Base-by-base conservation (phyloP, 2,329 filamentous ascomycete genomes). In the Neocucurbitaria cava region DNA sequence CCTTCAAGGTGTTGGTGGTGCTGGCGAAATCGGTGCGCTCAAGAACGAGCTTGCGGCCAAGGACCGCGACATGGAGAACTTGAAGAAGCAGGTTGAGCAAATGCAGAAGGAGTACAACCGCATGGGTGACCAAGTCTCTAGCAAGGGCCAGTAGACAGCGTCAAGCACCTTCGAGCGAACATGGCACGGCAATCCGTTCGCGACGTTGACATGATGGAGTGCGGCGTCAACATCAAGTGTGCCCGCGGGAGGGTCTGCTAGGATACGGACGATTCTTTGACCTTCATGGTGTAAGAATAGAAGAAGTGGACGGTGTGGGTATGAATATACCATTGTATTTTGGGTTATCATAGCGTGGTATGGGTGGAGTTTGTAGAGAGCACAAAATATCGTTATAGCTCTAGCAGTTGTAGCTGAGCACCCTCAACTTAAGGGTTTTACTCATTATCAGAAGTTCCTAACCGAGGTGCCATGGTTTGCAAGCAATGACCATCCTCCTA, bases 71-170 rank as follows among this genome's bases (percentile, higher is more conserved):
- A 86, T 97, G 65, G 86, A 89, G 78, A 91, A 86, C 52, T 82
- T 98, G 68, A 96, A 96, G 89, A 96, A 96, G 84, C 95, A 99
- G 85, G 86, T 88, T 59, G 86, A 90, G 74, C 90, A 90, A 46
- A 83, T 98, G 56, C 87, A 87, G 76, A 85, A 87, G 73, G 93
- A 96, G 82, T 98, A 97, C 79, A 86, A 91, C 75, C 87, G 88
- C 65, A 83, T 98, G 68, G 88, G 91, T 61, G 93, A 98, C 73
- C 87, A 95, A 82, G 89, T 93, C 66, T 84, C 87, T 55, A 83
- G 85, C 59, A 78, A 86, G 77, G 79, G 82, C 65, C 75, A 80
- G 68, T 87, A 78, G 77, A 82, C 36, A 43, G 24, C 31, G 26
- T 40, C 11, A 31, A 30, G 28, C n/a, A 43, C 39, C 18, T 31